Conservation (phyloP, 306 rosid genomes). For the Betula pendula region DNA sequence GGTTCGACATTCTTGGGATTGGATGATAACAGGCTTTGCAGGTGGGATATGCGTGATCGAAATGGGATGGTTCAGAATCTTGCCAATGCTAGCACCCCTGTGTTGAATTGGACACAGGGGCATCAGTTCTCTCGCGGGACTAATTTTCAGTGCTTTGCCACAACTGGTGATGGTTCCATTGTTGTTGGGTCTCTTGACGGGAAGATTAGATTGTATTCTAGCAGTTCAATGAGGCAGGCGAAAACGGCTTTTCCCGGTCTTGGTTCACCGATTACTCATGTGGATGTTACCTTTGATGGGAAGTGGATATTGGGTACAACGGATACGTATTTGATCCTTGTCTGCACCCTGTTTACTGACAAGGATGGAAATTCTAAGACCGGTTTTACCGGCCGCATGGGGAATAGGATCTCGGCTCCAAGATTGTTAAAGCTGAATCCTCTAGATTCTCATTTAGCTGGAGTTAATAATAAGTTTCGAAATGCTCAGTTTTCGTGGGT, state of each 20-base stretch:
- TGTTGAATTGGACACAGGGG: slow-evolving; percentile 91
- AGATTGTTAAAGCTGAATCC: slow-evolving; percentile 90
- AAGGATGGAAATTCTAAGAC: slow-evolving; percentile 86
- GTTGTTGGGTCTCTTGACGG: slow-evolving; percentile 97
- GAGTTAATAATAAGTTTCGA: slow-evolving; percentile 75
- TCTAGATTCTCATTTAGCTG: slow-evolving; percentile 91
- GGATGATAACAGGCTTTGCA: slow-evolving; percentile 95
- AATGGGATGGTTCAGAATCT: slow-evolving; percentile 90
- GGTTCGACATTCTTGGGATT: slow-evolving; percentile 92
- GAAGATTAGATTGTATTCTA: slow-evolving; percentile 83
- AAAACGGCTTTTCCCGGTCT: slow-evolving; percentile 97
- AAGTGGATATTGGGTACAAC: slow-evolving; percentile 96
- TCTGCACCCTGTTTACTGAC: slow-evolving; percentile 79
- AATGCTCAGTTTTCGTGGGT: slow-evolving; percentile 99
- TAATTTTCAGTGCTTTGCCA: slow-evolving; percentile 94
- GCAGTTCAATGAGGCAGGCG: slow-evolving; percentile 85
- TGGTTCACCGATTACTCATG: slow-evolving; percentile 91
- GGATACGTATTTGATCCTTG: slow-evolving; percentile 71
- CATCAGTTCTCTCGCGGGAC: slow-evolving; percentile 96
- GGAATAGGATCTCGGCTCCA: slow-evolving; percentile 89
- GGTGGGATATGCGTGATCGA: slow-evolving; percentile 99
- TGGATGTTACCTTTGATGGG: slow-evolving; percentile 94
- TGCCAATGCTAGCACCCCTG: slow-evolving; percentile 57
- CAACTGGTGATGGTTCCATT: slow-evolving; percentile 93
- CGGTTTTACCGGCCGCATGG: slow-evolving; percentile 92